These are phyloP conservation scores for Schwanniomyces polymorphus DNA, from an alignment of 805 yeast genomes.

Conservation along the genomic window DNA sequence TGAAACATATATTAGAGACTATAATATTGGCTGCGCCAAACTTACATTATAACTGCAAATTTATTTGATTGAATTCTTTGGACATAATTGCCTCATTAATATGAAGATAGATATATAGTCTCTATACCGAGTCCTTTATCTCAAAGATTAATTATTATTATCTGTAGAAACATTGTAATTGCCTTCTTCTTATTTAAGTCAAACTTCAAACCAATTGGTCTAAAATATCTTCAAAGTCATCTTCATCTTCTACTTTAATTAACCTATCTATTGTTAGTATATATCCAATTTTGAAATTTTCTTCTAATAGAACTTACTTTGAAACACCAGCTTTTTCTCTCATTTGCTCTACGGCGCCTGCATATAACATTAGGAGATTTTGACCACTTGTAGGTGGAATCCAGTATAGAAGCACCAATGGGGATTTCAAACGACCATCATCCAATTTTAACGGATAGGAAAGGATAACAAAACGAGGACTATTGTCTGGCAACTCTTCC, in stretches of 20 bases:
- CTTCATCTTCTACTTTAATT: conserved; percentile 64
- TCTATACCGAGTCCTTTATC: too few species aligned
- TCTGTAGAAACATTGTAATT: too few species aligned
- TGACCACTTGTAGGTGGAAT: conserved; percentile 85
- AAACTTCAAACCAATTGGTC: conserved; percentile 15
- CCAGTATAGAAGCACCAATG: conserved; percentile 82
- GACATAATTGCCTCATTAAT: too few species aligned
- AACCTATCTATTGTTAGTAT: conserved; percentile 39
- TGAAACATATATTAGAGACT: background rate
- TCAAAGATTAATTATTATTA: too few species aligned
- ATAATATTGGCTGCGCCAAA: too few species aligned
- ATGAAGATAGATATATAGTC: too few species aligned
- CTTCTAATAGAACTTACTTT: conserved; percentile 35
- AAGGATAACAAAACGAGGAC: conserved; percentile 73
- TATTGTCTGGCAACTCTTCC: conserved; percentile 79
- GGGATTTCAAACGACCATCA: conserved; percentile 75
- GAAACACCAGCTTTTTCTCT: conserved; percentile 79
- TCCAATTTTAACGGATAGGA: conserved; percentile 69
- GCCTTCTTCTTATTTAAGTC: background rate
- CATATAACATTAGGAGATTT: conserved; percentile 82
- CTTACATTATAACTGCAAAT: too few species aligned
- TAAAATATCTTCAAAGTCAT: conserved; percentile 64
- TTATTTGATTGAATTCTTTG: too few species aligned
- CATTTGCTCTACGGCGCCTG: conserved; percentile 83
- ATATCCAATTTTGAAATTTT: background rate